These are phyloP conservation scores for Vigna angularis DNA, from an alignment of 306 rosid species.

Conservation along the genomic window DNA sequence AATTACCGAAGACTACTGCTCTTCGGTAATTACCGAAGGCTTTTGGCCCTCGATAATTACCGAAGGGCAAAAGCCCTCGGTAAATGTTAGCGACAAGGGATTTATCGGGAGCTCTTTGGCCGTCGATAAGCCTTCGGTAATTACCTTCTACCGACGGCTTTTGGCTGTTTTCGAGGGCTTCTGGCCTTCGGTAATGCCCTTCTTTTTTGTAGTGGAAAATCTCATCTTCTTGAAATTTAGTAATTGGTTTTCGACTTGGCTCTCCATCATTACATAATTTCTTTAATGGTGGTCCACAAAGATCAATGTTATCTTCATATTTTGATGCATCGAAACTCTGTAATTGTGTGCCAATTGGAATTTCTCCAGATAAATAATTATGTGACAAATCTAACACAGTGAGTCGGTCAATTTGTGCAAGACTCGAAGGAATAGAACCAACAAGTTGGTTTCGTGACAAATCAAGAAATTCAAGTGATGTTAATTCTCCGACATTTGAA, in stretches of 20 bases:
- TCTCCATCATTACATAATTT: neutral
- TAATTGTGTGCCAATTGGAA: constrained; percentile 38
- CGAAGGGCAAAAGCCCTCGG: no score
- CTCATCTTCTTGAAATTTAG: neutral
- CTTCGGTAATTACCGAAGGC: no score
- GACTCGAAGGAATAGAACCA: constrained; percentile 25
- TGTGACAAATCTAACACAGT: constrained; percentile 5
- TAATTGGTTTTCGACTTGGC: neutral
- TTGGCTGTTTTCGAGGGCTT: no score
- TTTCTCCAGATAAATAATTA: constrained; percentile 27
- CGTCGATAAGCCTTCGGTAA: no score
- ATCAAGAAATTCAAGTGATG: constrained; percentile 28
- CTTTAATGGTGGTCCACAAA: constrained; percentile 34
- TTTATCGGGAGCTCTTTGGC: no score
- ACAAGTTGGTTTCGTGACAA: constrained; percentile 34
- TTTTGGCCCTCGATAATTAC: no score
- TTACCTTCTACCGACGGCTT: no score
- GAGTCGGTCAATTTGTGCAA: constrained; percentile 23
- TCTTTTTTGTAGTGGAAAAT: no score
- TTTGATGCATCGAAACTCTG: constrained; percentile 23
- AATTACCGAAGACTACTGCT: no score
- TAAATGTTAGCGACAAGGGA: no score
- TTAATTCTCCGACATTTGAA: constrained; percentile 6
- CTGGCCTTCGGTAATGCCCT: no score
- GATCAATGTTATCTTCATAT: constrained; percentile 28